A percentile compares a stretch with the other conserved stretches of the same genome.
Conservation (phyloP, 768 basidiomycete species). For the Kwoniella dendrophila region DNA sequence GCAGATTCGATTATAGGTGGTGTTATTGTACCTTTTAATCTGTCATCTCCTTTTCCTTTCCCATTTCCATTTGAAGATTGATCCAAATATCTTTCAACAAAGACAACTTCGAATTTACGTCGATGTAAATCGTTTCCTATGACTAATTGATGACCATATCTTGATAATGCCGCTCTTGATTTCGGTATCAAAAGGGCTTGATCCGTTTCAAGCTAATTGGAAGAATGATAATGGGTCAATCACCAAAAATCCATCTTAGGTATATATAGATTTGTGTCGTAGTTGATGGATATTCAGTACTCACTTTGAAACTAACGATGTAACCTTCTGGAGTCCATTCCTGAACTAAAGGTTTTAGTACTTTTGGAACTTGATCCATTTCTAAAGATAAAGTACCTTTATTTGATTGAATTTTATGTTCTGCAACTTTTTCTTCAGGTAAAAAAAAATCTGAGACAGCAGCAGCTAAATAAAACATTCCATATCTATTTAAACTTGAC, state of each 20-base stretch:
- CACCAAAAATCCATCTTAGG: background rate
- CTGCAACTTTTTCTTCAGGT: slow-evolving; percentile 86
- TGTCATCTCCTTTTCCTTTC: slow-evolving; percentile 25
- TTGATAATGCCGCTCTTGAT: slow-evolving; percentile 78
- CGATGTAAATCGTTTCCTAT: slow-evolving; percentile 93
- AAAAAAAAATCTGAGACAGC: slow-evolving; percentile 99
- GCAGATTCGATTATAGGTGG: slow-evolving; percentile 23
- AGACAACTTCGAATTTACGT: slow-evolving; percentile 88
- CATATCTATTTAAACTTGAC: slow-evolving; percentile 66
- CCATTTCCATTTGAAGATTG: background rate
- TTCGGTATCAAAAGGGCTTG: slow-evolving; percentile 80
- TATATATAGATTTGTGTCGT: no score
- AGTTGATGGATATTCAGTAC: slow-evolving; percentile 3
- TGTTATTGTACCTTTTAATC: slow-evolving; percentile 31
- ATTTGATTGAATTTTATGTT: slow-evolving; percentile 97
- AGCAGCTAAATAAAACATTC: slow-evolving; percentile 95
- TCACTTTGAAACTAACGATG: slow-evolving; percentile 95
- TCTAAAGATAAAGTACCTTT: slow-evolving; percentile 91
- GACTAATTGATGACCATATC: slow-evolving; percentile 96
- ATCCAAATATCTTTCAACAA: slow-evolving; percentile 64
- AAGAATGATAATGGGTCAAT: background rate
- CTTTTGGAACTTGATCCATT: slow-evolving; percentile 99
- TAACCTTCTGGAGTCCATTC: slow-evolving; percentile 91
- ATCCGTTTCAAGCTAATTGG: slow-evolving; percentile 86
- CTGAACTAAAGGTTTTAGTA: slow-evolving; percentile 85